Evolutionary conservation across 139 green algal genomes (phyloP), one percentile per base, ranked within the genome.

Genomic region (Ulvella scutata): DNA sequence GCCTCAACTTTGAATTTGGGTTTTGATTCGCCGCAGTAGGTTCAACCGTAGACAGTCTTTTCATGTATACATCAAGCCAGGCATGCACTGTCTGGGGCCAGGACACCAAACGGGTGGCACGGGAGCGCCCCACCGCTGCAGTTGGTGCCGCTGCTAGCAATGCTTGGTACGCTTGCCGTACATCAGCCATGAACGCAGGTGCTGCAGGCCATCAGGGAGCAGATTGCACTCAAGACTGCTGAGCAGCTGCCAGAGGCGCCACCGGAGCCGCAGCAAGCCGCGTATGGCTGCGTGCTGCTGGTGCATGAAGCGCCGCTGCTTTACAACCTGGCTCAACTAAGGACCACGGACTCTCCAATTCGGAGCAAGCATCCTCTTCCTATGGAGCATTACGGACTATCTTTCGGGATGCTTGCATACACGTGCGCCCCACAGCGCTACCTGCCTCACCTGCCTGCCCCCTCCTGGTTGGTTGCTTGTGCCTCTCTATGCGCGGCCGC

Each of bases 371-470:
- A 72, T 17, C 84, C 86, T 0, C n/a, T 77, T 28, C 43, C 38
- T 38, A 90, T 90, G 86, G 85, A 90, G 37, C 74, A 86, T 33
- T 87, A 88, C 26, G 85, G 80, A 2, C 83, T 89, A 74, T 59
- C 59, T 78, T 84, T 76, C 38, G 83, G 37, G 3, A 9, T 62
- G 10, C 36, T 61, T 3, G 9, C 43, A 37, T 79, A 21, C 2
- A 33, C 4, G 20, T 76, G 35, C 78, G 62, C 28, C 21, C 23
- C 37, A 72, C 67, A 75, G 43, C 61, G 38, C 29, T 43, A 61
- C 35, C 72, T 7, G 36, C 17, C n/a, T 10, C 29, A 43, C 2
- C 21, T 7, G 29, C 9, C 37, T 44, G 23, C 35, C 21, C 17
- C 61, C 26, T 74, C 34, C 13, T 38, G 7, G 17, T 4, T 36